These are phyloP conservation scores for Calonectria multiphialidica DNA, from an alignment of 2,329 filamentous ascomycete genomes.

Conservation along the genomic window DNA sequence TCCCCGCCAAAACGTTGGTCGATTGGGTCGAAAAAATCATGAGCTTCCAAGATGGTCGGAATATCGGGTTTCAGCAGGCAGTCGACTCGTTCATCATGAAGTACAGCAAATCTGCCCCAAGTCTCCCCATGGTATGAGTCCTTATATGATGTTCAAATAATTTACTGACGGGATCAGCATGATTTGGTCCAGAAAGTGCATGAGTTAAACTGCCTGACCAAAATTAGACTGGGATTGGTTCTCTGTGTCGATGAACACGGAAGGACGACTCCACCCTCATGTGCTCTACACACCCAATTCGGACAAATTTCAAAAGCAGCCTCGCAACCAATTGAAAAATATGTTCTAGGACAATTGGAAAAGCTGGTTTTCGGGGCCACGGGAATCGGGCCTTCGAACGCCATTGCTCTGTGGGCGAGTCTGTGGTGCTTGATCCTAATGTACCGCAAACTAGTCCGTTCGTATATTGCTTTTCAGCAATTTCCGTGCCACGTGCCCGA, in stretches of 20 bases:
- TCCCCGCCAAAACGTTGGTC: conserved; percentile 35
- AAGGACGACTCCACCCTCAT: conserved; percentile 40
- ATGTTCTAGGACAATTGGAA: conserved; percentile 40
- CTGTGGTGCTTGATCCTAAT: conserved; percentile 45
- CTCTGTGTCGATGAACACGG: conserved; percentile 41
- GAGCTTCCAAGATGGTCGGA: conserved; percentile 37
- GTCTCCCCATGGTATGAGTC: conserved; percentile 40
- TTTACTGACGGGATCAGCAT: conserved; percentile 30
- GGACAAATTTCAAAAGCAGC: conserved; percentile 44
- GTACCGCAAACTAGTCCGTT: conserved; percentile 44
- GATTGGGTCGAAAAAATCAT: conserved; percentile 43
- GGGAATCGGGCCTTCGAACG: conserved; percentile 40
- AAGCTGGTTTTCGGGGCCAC: conserved; percentile 40
- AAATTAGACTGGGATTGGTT: conserved; percentile 41
- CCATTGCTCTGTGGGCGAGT: conserved; percentile 43
- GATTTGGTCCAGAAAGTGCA: conserved; percentile 42
- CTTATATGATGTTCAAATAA: not conserved
- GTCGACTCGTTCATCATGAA: conserved; percentile 43
- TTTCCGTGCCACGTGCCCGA: conserved; percentile 46
- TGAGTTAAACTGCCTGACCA: conserved; percentile 42
- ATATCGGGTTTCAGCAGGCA: conserved; percentile 44
- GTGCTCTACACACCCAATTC: conserved; percentile 44
- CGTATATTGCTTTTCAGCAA: conserved; percentile 44
- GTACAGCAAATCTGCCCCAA: conserved; percentile 37
- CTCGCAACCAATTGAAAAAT: conserved; percentile 43